Conservation (phyloP, 257 asterid species). For the Fraxinus pennsylvanica region DNA sequence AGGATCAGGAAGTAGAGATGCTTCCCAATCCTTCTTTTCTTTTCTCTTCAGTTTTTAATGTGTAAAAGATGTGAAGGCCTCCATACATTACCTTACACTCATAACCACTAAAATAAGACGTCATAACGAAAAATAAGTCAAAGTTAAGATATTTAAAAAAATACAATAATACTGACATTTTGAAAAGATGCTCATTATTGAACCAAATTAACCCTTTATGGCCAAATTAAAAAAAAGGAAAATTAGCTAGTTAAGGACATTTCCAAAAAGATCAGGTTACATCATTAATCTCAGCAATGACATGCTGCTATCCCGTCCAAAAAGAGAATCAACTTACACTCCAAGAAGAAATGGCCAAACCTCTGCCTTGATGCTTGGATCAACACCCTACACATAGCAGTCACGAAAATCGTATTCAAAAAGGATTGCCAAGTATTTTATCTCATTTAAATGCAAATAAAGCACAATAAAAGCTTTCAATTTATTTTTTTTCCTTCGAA, state of each 20-base stretch:
- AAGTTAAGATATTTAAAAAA: slow-evolving; percentile 8
- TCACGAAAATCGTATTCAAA: slow-evolving; percentile 11
- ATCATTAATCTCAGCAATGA: slow-evolving; percentile 16
- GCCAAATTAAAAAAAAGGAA: not conserved
- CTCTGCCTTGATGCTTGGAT: slow-evolving; percentile 83
- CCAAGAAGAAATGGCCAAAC: slow-evolving; percentile 98
- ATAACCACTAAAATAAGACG: not conserved
- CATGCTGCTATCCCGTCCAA: not conserved
- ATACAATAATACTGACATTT: not conserved
- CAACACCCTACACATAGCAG: slow-evolving; percentile 68
- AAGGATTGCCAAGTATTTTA: slow-evolving; percentile 7
- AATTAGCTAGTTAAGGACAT: not conserved
- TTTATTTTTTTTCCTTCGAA: not conserved
- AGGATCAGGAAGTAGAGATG: not conserved
- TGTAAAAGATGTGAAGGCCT: not conserved
- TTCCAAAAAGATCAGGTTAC: not conserved
- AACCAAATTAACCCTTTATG: not conserved
- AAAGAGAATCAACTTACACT: slow-evolving; percentile 64
- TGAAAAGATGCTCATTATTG: not conserved
- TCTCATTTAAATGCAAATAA: slow-evolving; percentile 7
- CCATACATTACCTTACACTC: not conserved
- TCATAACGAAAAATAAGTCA: not conserved
- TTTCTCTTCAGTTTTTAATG: not conserved
- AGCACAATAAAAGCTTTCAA: not conserved
- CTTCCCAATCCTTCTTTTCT: not conserved